phyloP scores from a whole-genome alignment of 169 alveolate genomes.

The Eimeria mitis region DNA sequence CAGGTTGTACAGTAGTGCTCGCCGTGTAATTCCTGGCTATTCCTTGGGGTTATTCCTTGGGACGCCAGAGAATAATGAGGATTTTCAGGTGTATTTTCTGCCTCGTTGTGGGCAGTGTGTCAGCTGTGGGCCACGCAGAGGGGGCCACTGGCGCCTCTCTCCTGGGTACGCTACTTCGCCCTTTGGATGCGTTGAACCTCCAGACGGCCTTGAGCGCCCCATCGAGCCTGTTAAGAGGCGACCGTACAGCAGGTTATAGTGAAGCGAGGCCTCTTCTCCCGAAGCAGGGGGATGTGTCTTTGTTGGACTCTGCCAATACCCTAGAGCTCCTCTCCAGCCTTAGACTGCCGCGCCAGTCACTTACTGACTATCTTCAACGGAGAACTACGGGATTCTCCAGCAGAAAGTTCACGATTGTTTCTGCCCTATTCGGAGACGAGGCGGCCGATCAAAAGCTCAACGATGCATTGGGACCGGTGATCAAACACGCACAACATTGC shows the following conservation, averaged over 20 bases:
- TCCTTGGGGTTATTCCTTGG: not conserved
- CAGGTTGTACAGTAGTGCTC: not conserved
- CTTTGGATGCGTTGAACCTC: conserved; percentile 43
- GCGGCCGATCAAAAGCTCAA: conserved; percentile 46
- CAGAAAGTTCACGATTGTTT: conserved; percentile 40
- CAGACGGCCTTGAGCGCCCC: conserved; percentile 22
- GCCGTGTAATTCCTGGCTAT: not conserved
- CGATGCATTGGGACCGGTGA: conserved; percentile 57
- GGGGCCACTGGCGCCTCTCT: conserved; percentile 20
- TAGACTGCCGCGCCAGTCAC: conserved; percentile 14
- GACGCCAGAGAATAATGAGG: conserved; percentile 1
- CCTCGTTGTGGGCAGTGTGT: conserved; percentile 9
- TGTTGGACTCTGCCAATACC: conserved; percentile 42
- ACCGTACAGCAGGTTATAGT: not conserved
- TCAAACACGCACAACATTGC: not conserved
- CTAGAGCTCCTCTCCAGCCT: conserved; percentile 38
- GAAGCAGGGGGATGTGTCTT: conserved; percentile 50
- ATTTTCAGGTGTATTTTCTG: not conserved
- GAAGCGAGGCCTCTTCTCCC: not conserved
- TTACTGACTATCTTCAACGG: not conserved
- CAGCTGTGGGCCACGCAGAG: conserved; percentile 5
- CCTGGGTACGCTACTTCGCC: conserved; percentile 35
- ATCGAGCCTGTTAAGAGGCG: conserved; percentile 36
- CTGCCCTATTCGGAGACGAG: conserved; percentile 61
- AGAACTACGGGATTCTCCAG: conserved; percentile 44